Conservation (phyloP, 2,329 filamentous ascomycete genomes). For the Fusarium globosum region DNA sequence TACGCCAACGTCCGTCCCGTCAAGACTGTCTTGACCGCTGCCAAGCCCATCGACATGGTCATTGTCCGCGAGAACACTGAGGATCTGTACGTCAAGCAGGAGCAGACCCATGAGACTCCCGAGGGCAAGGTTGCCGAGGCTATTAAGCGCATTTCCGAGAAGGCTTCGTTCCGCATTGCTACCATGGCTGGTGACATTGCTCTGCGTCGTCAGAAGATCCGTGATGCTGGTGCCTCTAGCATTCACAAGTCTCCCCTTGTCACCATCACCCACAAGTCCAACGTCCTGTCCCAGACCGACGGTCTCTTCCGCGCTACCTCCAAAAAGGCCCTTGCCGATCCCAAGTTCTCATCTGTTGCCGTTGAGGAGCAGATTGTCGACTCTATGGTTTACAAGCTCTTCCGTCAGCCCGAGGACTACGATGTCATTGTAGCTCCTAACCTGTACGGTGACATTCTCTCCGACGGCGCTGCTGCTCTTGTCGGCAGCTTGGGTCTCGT, state of each 20-base stretch:
- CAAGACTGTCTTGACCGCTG: conserved; percentile 77
- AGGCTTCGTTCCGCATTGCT: conserved; percentile 86
- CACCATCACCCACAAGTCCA: conserved; percentile 98
- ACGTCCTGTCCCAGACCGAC: conserved; percentile 96
- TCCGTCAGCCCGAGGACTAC: conserved; percentile 94
- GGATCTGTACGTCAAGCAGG: conserved; percentile 97
- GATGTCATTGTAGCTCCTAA: conserved; percentile 98
- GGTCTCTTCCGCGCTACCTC: conserved; percentile 90
- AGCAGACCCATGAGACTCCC: conserved; percentile 80
- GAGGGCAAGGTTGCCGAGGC: conserved; percentile 92
- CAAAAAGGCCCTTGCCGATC: conserved; percentile 74
- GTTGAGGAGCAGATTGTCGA: conserved; percentile 99
- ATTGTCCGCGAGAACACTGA: conserved; percentile 99
- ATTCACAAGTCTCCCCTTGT: conserved; percentile 80
- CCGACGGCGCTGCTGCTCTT: conserved; percentile 92
- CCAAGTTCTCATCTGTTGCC: conserved; percentile 71
- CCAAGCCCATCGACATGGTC: conserved; percentile 88
- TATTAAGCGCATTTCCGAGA: conserved; percentile 95
- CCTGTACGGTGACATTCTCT: conserved; percentile 96
- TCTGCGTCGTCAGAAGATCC: conserved; percentile 83
- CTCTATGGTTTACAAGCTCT: conserved; percentile 99
- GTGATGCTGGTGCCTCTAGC: conserved; percentile 66
- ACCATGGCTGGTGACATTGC: conserved; percentile 96
- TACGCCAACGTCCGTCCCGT: conserved; percentile 98
- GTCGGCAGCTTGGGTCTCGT: conserved; percentile 94